These are phyloP conservation scores for Brassica hybrid DNA, from an alignment of 441 rosid genomes.

Conservation along the genomic window DNA sequence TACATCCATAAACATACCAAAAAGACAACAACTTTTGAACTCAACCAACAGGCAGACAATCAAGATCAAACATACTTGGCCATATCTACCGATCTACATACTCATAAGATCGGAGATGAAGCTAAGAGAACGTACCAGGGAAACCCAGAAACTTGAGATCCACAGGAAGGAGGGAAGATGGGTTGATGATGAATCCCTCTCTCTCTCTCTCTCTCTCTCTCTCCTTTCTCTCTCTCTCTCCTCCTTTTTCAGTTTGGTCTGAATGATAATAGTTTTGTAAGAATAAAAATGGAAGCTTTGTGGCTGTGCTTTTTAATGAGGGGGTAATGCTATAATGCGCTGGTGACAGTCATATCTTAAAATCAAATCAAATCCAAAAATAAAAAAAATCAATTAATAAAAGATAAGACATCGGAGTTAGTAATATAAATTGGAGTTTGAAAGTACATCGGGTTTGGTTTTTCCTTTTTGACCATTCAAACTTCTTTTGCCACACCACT, in stretches of 20 bases:
- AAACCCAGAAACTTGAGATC: conserved; percentile 36
- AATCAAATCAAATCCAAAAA: conserved; percentile 4
- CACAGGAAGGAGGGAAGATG: conserved; percentile 21
- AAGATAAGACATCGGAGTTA: conserved; percentile 7
- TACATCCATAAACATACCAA: conserved; percentile 8
- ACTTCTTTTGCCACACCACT: conserved; percentile 5
- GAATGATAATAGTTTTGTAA: conserved; percentile 33
- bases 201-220: conserved; percentile 12
- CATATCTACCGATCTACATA: conserved; percentile 20
- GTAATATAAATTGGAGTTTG: conserved; percentile 11
- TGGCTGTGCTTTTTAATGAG: background rate
- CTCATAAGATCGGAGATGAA: background rate
- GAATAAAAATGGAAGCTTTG: conserved; percentile 8
- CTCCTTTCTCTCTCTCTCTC: conserved; percentile 1
- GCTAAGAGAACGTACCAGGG: conserved; percentile 21
- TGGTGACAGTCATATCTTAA: conserved; percentile 10
- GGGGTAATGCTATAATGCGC: conserved; percentile 1
- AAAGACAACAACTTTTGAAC: conserved; percentile 21
- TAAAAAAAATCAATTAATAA: background rate
- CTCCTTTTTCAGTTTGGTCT: conserved; percentile 30
- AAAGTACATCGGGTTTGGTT: background rate
- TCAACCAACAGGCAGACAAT: conserved; percentile 12
- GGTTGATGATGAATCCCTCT: conserved; percentile 37
- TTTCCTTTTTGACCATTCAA: conserved; percentile 4
- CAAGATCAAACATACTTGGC: background rate